Evolutionary conservation across 129 eudicot species (phyloP), one percentile per base, ranked within the genome.

Genomic region (Artemisia argyi): DNA sequence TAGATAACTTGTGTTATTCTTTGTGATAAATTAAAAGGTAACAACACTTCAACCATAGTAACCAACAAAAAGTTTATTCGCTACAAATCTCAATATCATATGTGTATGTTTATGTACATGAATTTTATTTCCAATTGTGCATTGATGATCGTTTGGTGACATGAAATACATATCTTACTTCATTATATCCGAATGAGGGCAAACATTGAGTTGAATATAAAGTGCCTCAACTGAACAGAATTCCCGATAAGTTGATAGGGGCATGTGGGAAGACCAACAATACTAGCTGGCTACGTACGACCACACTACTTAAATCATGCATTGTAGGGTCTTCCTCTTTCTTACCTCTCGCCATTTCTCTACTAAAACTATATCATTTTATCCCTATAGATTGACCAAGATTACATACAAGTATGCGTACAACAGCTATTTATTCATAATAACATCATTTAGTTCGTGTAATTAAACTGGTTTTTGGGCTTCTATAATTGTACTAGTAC

Each of bases 231-330:
- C 50, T 3, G 20, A 73, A 63, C 44, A 63, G 35, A 15, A 35
- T 64, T 51, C 24, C 49, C 6, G 12, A 52, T 18, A 28, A 61
- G 47, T 11, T 0, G 47, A 24, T 61, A 50, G n/a, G 52, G n/a
- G 68, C 61, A 64, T 17, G 77, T 30, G 64, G 64, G 42, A 16
- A 39, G 46, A 7, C 46, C 46, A 39, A 39, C 1, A 46, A 47
- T 13, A 48, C 49, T 48, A 60, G 61, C 69, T 48, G 69, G 69
- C 68, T 60, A 60, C 68, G 46, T 60, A 60, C 76, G 46, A 16
- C 68, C 17, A 51, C 19, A 3, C 44, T 39, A 0, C 51, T 35
- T 67, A 67, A 67, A 50, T 50, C 59, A 57, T 15, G 52, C 35
- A 14, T 22, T 50, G 58, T 66, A 49, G 72, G 72, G 72, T 50